Percentiles rank a stretch among this genome's conserved stretches.
Evolutionary conservation across 768 basidiomycete genomes (phyloP).

Genomic region (Lactifluus volemus): DNA sequence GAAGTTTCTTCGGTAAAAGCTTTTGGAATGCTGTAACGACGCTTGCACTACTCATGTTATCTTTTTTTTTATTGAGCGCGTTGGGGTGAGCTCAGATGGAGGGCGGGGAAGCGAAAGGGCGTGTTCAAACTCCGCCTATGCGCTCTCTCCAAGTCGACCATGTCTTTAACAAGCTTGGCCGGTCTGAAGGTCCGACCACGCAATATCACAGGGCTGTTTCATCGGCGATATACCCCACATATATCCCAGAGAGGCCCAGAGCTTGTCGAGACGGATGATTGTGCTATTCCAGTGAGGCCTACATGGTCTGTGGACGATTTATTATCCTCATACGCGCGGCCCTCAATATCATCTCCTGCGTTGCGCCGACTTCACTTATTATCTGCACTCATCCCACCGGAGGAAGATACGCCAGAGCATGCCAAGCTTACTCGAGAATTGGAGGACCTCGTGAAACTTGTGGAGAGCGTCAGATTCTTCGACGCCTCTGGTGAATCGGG

Average conservation of each 20-base stretch:
- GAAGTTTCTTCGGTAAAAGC: constrained; percentile 49
- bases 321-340: constrained; percentile 68
- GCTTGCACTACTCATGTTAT: constrained; percentile 16
- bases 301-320: constrained; percentile 78
- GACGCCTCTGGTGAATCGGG: constrained; percentile 24
- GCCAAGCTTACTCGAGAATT: constrained; percentile 46
- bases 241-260: neutral
- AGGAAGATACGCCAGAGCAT: constrained; percentile 47
- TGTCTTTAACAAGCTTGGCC: neutral
- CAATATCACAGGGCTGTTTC: neutral
- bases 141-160: neutral
- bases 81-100: neutral
- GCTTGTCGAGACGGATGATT: constrained; percentile 38
- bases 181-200: neutral
- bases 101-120: neutral
- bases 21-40: constrained; percentile 36
- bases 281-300: constrained; percentile 55
- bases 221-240: neutral
- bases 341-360: constrained; percentile 46
- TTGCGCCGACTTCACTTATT: constrained; percentile 60
- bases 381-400: constrained; percentile 63
- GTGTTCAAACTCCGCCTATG: constrained; percentile 13
- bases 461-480: constrained; percentile 73
- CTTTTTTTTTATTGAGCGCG: neutral
- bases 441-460: constrained; percentile 64